phyloP scores from a whole-genome alignment of 2,329 filamentous ascomycete species.

The Mariannaea sp. region DNA sequence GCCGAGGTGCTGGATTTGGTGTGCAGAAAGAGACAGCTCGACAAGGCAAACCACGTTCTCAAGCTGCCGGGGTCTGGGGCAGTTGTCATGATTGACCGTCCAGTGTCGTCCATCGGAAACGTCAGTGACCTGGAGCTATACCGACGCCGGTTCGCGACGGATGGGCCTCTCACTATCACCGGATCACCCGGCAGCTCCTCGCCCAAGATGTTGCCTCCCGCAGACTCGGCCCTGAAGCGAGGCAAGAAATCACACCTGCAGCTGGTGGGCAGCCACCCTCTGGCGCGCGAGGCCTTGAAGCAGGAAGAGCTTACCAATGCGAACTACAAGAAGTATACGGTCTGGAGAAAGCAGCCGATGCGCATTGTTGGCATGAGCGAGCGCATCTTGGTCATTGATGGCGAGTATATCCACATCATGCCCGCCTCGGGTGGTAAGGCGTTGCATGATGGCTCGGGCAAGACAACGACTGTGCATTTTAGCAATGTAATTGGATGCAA shows the following conservation, averaged over 20 bases:
- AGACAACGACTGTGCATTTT: conserved; percentile 82
- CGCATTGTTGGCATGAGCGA: conserved; percentile 77
- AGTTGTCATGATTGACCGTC: conserved; percentile 76
- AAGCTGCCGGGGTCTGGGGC: conserved; percentile 76
- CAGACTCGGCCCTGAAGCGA: conserved; percentile 55
- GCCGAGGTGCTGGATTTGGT: conserved; percentile 80
- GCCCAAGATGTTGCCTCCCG: conserved; percentile 64
- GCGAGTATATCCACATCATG: conserved; percentile 87
- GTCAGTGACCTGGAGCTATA: conserved; percentile 76
- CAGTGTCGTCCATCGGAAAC: conserved; percentile 77
- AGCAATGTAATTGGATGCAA: conserved; percentile 83
- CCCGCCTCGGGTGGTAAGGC: conserved; percentile 70
- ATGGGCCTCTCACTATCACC: conserved; percentile 70
- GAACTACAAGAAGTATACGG: conserved; percentile 76
- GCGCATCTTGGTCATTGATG: conserved; percentile 77
- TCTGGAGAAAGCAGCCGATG: conserved; percentile 83
- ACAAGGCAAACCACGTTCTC: conserved; percentile 79
- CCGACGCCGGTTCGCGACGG: conserved; percentile 74
- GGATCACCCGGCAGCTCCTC: conserved; percentile 72
- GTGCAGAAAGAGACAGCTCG: conserved; percentile 76
- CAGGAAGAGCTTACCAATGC: conserved; percentile 62
- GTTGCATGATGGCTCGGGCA: conserved; percentile 65
- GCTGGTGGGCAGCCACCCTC: conserved; percentile 65
- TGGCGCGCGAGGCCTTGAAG: conserved; percentile 66
- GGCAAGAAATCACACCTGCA: conserved; percentile 55